Evolutionary conservation across 306 rosid genomes (phyloP).

Genomic region (Geum urbanum): DNA sequence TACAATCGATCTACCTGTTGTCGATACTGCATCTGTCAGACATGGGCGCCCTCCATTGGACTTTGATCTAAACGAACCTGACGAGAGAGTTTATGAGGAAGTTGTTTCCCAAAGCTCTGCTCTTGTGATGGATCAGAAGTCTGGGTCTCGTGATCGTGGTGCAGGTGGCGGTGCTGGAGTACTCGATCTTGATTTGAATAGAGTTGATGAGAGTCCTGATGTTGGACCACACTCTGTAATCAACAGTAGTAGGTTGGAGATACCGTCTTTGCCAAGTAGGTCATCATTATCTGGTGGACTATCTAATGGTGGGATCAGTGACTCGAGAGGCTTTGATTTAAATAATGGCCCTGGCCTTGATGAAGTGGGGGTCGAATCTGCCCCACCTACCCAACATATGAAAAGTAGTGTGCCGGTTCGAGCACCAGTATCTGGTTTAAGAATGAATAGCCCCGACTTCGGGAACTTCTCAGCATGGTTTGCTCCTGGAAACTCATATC

Average conservation of each 20-base stretch:
- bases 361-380: slow-evolving; percentile 54
- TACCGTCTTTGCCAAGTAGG: slow-evolving; percentile 44
- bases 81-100: slow-evolving; percentile 65
- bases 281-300: slow-evolving; percentile 58
- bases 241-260: slow-evolving; percentile 44
- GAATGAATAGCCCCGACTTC: slow-evolving; percentile 56
- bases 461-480: slow-evolving; percentile 84
- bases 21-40: slow-evolving; percentile 42
- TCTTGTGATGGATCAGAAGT: slow-evolving; percentile 21
- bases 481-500: slow-evolving; percentile 60
- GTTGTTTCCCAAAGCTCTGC: slow-evolving; percentile 40
- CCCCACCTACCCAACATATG: slow-evolving; percentile 48
- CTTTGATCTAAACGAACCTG: slow-evolving; percentile 80
- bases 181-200: slow-evolving; percentile 87
- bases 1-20: slow-evolving; percentile 35
- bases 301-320: slow-evolving; percentile 54
- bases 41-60: slow-evolving; percentile 68
- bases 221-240: slow-evolving; percentile 39
- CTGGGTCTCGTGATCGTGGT: slow-evolving; percentile 51
- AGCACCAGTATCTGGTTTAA: slow-evolving; percentile 44
- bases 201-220: slow-evolving; percentile 66
- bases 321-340: slow-evolving; percentile 77
- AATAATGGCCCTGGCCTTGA: slow-evolving; percentile 92
- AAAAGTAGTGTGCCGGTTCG: slow-evolving; percentile 45
- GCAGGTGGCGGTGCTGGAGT: slow-evolving; percentile 47